Conservation (phyloP, 179 eudicot genomes). For the Beta macrorhiza region DNA sequence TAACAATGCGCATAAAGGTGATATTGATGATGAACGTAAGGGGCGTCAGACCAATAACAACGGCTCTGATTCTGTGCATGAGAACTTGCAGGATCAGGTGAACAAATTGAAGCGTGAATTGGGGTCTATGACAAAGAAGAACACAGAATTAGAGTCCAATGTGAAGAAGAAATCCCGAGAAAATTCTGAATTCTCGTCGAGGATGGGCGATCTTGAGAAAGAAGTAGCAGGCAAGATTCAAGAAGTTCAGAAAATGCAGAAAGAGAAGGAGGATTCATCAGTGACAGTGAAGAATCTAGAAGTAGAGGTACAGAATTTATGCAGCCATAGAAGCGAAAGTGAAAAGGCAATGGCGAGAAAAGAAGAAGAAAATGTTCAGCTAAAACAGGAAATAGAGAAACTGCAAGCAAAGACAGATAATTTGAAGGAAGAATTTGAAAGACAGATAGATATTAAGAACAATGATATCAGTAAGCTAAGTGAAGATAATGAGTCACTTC, state of each 20-base stretch:
- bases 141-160: conserved; percentile 33
- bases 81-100: conserved; percentile 31
- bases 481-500: conserved; percentile 38
- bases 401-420: conserved; percentile 30
- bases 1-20: conserved; percentile 15
- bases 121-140: conserved; percentile 28
- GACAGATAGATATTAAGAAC: conserved; percentile 26
- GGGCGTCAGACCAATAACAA: not conserved
- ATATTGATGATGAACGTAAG: conserved; percentile 16
- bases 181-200: conserved; percentile 24
- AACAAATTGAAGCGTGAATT: conserved; percentile 39
- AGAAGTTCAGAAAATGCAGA: conserved; percentile 18
- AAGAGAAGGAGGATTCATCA: conserved; percentile 28
- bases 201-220: conserved; percentile 28
- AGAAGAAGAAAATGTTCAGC: conserved; percentile 21
- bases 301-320: conserved; percentile 17
- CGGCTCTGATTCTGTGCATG: conserved; percentile 12
- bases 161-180: conserved; percentile 37
- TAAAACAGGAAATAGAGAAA: conserved; percentile 29
- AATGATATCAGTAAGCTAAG: conserved; percentile 24
- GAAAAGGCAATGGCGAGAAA: conserved; percentile 15
- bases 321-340: conserved; percentile 6
- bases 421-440: conserved; percentile 29
- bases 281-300: conserved; percentile 23
- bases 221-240: conserved; percentile 19